Evolutionary conservation across 164 flowering plant species (phyloP), one percentile per base, ranked within the genome.

Genomic region (Hamamelis virginiana): DNA sequence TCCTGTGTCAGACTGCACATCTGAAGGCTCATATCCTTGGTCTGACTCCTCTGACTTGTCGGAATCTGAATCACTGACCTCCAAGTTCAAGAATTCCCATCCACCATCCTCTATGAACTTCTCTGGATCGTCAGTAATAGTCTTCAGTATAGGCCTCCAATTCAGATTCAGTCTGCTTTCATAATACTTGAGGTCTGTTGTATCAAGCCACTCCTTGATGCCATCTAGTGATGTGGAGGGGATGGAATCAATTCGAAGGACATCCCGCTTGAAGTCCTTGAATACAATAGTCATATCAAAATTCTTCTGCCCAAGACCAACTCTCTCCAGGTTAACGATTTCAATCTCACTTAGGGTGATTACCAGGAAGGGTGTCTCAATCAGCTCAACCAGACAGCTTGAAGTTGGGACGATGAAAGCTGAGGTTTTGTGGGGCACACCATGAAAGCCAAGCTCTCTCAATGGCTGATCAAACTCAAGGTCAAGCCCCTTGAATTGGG

Each of bases 391-490:
- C 59, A 91, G 75, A 77, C 97, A 90, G 80, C 81, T 85, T 12
- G 96, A 87, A 22, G 93, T 85, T 23, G 91, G 97, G 62, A 89
- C 86, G 47, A 91, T 87, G 70, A 92, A 92, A 14, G 86, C 87
- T 0, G 93, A 84, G 0, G 91, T 73, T 66, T 88, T 92, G 71
- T 87, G 64, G 19, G 96, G 97, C 0, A 87, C 96, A 11, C 96
- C 92, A 72, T 85, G 96, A 80, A 92, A 90, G 8, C 96, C 94
- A 46, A 92, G 91, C 78, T 90, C 96, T 71, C 94, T 83, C 57
- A 89, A 28, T 14, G 97, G 94, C 77, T 86, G 92, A 53, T 92
- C 96, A 77, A 92, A 92, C 84, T 92, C 94, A 63, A 90, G 89
- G 59, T 85, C 91, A 2, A 86, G 76, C 6, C 68, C 77, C 47